Percentiles rank a stretch among this genome's conserved stretches.
These are phyloP conservation scores for Quercus berberidifolia DNA, from an alignment of 306 rosid genomes.

Conservation along the genomic window DNA sequence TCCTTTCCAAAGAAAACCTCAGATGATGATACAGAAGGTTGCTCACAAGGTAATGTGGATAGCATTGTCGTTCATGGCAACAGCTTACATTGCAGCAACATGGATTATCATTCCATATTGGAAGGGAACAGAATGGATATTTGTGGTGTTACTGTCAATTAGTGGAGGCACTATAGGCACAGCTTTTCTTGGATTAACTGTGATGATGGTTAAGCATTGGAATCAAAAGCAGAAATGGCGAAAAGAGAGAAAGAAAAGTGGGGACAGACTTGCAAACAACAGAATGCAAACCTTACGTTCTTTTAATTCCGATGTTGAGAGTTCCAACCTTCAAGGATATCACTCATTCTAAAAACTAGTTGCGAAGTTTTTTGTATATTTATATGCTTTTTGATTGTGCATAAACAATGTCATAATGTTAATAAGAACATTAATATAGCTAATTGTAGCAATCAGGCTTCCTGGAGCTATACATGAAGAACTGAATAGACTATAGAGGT, in stretches of 20 bases:
- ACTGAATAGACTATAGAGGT: too few species aligned
- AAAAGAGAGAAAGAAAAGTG: conserved; percentile 28
- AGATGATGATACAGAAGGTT: conserved; percentile 31
- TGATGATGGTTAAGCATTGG: conserved; percentile 50
- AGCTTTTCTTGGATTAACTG: conserved; percentile 41
- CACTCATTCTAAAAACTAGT: conserved; percentile 46
- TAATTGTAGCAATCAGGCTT: too few species aligned
- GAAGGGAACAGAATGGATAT: conserved; percentile 25
- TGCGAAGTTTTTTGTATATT: too few species aligned
- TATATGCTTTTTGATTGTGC: too few species aligned
- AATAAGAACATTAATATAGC: too few species aligned
- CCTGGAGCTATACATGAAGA: too few species aligned
- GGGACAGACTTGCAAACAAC: conserved; percentile 23
- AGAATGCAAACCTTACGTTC: conserved; percentile 16
- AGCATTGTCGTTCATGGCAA: conserved; percentile 63
- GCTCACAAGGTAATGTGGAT: conserved; percentile 68
- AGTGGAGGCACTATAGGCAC: conserved; percentile 49
- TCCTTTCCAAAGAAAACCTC: conserved; percentile 52
- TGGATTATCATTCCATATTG: conserved; percentile 56
- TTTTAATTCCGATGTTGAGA: conserved; percentile 57
- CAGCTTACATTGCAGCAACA: conserved; percentile 52
- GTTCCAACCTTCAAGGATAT: conserved; percentile 50
- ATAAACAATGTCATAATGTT: too few species aligned
- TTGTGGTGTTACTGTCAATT: conserved; percentile 33
- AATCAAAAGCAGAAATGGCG: conserved; percentile 53